phyloP scores from a whole-genome alignment of 371 early-diverging fungal genomes.

The Mortierella sp. region DNA sequence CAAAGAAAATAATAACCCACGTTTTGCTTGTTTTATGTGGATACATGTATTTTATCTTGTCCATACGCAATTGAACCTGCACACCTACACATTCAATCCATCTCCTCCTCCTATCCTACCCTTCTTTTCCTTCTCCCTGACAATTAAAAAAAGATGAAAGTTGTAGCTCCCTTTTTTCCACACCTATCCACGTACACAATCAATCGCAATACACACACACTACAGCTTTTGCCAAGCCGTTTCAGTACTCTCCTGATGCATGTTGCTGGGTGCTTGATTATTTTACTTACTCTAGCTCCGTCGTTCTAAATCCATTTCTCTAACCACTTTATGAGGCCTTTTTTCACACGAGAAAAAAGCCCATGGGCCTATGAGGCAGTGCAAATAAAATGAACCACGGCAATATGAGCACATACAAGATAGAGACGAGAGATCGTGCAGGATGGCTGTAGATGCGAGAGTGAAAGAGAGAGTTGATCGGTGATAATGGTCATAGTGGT shows the following conservation, averaged over 20 bases:
- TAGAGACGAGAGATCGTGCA: background rate
- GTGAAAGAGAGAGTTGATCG: background rate
- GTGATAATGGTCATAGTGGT: background rate
- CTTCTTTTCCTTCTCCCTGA: background rate
- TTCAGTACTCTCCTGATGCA: background rate
- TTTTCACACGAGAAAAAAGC: background rate
- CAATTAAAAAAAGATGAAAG: background rate
- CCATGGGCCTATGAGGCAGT: background rate
- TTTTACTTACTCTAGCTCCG: too few species aligned
- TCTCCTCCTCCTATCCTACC: background rate
- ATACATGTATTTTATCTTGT: background rate
- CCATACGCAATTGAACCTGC: background rate
- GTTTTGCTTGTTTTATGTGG: too few species aligned
- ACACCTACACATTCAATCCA: background rate
- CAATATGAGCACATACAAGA: background rate
- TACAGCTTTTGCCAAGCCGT: background rate
- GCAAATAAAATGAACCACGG: background rate
- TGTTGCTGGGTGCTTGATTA: too few species aligned
- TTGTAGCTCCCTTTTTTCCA: background rate
- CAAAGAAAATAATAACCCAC: background rate
- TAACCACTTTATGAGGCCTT: background rate
- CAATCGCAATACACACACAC: background rate
- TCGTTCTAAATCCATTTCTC: background rate
- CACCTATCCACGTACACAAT: background rate
- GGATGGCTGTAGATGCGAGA: background rate